Evolutionary conservation across 345 rosid genomes (phyloP), one percentile per base, ranked within the genome.

Genomic region (Excoecaria cochinchinensis): DNA sequence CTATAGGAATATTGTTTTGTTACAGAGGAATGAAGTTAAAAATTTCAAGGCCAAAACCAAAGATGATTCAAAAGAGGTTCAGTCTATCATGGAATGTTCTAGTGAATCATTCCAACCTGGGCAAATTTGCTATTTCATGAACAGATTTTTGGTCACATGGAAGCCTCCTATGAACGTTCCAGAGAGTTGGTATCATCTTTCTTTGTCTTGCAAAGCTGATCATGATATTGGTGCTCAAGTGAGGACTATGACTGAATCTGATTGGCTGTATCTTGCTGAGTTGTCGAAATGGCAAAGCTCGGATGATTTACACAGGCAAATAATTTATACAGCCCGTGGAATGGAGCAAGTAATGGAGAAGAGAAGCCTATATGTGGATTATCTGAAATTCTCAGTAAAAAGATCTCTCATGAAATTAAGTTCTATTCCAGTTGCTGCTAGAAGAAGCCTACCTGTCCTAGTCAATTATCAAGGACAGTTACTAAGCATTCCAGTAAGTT

Each of bases 401-500:
- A 31, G 31, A 71, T 89, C 92, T 67, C 87, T 89, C 36, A 69
- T 10, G 19, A 68, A 78, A 16, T 85, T 95, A 79, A 91, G 89
- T 77, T 74, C 87, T 17, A 80, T 92, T 57, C 94, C 98, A 21
- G 83, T 80, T 15, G 86, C 97, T 7, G 94, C 91, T 31, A 88
- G 99, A 78, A 84, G 76, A 88, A 89, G 97, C 87, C 75, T 95
- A 42, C 97, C 93, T 1, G 97, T 91, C 76, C 85, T 95, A 70
- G 84, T 86, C 66, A 79, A 76, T 84, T 70, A 71, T 31, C 77
- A 79, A n/a, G 92, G 31, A 31, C 31, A 31, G 31, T 31, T 31
- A 31, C 31, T 91, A 15, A 85, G 97, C 73, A 73, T 87, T 77
- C 99, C 99, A 0, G 99, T 92, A 89, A 38, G 90, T 79, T 50